phyloP scores from a whole-genome alignment of 2,329 filamentous ascomycete species.

The Trichoderma koningii region DNA sequence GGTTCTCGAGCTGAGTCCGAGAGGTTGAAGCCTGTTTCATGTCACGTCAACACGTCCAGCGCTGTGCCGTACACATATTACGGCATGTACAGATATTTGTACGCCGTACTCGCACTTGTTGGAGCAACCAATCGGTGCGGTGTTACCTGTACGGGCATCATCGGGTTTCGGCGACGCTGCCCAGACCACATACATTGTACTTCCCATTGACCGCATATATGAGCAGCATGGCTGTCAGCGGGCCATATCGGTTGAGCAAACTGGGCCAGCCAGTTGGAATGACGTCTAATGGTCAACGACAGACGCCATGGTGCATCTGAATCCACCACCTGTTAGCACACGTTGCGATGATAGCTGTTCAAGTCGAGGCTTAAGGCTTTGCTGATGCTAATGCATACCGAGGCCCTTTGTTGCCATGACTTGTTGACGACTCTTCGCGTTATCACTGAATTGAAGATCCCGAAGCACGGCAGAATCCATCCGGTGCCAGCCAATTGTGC shows the following conservation, averaged over 20 bases:
- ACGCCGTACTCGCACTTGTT: not conserved
- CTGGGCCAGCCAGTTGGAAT: conserved; percentile 2
- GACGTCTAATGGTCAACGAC: conserved; percentile 15
- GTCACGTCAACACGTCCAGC: conserved; percentile 11
- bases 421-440: not conserved
- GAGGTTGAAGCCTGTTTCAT: conserved; percentile 14
- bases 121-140: conserved; percentile 5
- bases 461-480: not conserved
- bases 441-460: not conserved
- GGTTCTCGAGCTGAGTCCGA: conserved; percentile 10
- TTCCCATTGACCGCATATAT: not conserved
- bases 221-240: conserved; percentile 1
- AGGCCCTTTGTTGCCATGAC: not conserved
- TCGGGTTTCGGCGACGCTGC: conserved; percentile 23
- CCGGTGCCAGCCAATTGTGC: not conserved
- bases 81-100: too few species aligned
- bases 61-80: not conserved
- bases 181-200: too few species aligned
- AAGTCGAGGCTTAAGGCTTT: not conserved
- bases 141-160: conserved; percentile 5
- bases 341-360: not conserved
- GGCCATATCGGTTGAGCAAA: conserved; percentile 12
- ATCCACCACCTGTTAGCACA: conserved; percentile 1
- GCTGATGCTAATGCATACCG: not conserved
- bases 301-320: not conserved